Base-by-base conservation (phyloP, 208 protist genomes). In the Lotmaria passim region DNA sequence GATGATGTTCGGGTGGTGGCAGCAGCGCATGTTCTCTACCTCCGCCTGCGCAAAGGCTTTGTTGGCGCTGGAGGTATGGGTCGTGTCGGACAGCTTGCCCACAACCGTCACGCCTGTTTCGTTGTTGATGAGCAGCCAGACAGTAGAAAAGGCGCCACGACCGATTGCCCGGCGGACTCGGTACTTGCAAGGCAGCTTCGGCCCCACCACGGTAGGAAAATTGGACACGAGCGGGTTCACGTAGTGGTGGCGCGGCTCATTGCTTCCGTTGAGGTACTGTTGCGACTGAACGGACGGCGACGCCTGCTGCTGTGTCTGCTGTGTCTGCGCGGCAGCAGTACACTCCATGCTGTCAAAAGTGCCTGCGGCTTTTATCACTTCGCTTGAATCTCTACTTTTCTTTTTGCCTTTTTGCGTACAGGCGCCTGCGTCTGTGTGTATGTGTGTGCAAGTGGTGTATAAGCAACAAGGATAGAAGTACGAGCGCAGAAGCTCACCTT, bases 1-100 rank as follows among this genome's bases (percentile, higher is more conserved):
- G 39, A 95, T 73, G 43, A 95, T 91, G 69, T 93, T 90, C 6
- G 90, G 87, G 46, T 94, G 86, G 17, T 75, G 26, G 64, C 83
- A 87, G 28, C 41, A 64, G n/a, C 71, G 68, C 62, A 87, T 84
- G 59, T 87, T 86, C 44, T 82, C 66, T 43, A 83, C 86, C 78
- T 92, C 86, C 11, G 78, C 61, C 52, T 57, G 46, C 23, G 79
- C 71, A 69, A 87, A 87, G 14, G 41, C 69, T 24, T 65, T 53
- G 46, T 72, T 84, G 11, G 58, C 52, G 43, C 75, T 81, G 3
- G 82, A 77, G 44, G 86, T 70, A 28, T 78, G 73, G 3, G 68
- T 47, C 2, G 82, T 41, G 46, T 82, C 70, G 12, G 81, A 81
- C 0, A 92, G 79, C 69, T 92, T 92, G 10, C 83, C 86, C n/a